phyloP scores from a whole-genome alignment of 176 grass and related monocot species.

The Bolboschoenus planiculmis region DNA sequence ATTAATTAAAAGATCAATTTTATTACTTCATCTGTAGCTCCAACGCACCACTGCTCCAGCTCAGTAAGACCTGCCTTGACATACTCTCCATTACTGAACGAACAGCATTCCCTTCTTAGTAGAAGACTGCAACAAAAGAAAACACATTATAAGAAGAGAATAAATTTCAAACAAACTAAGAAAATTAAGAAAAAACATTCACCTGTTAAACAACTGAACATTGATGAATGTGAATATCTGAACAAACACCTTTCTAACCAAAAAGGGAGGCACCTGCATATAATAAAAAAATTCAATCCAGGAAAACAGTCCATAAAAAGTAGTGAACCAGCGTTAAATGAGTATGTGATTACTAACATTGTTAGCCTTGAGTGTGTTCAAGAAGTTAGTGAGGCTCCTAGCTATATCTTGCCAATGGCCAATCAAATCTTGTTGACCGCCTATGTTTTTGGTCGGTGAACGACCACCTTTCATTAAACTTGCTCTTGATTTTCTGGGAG shows the following conservation, averaged over 20 bases:
- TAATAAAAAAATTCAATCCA: constrained; percentile 1
- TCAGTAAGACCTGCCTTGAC: constrained; percentile 98
- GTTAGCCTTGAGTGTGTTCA: constrained; percentile 77
- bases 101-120: constrained; percentile 96
- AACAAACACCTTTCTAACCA: constrained; percentile 94
- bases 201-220: constrained; percentile 98
- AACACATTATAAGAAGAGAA: constrained; percentile 27
- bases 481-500: constrained; percentile 93
- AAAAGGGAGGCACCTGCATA: constrained; percentile 93
- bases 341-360: constrained; percentile 54
- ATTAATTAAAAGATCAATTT: constrained; percentile 16
- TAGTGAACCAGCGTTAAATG: constrained; percentile 11
- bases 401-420: constrained; percentile 99
- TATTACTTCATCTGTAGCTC: constrained; percentile 89
- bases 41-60: constrained; percentile 95
- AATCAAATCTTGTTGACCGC: constrained; percentile 79
- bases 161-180: background rate
- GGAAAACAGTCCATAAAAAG: background rate
- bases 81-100: constrained; percentile 93
- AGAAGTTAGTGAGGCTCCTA: constrained; percentile 85
- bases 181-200: constrained; percentile 21
- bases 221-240: constrained; percentile 99
- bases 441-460: constrained; percentile 63
- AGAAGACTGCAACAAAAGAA: constrained; percentile 55
- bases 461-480: constrained; percentile 91